Percentiles rank a stretch among this genome's conserved stretches.
phyloP scores from a whole-genome alignment of 1,284 basidiomycete genomes.

The Ceratobasidium sp. region DNA sequence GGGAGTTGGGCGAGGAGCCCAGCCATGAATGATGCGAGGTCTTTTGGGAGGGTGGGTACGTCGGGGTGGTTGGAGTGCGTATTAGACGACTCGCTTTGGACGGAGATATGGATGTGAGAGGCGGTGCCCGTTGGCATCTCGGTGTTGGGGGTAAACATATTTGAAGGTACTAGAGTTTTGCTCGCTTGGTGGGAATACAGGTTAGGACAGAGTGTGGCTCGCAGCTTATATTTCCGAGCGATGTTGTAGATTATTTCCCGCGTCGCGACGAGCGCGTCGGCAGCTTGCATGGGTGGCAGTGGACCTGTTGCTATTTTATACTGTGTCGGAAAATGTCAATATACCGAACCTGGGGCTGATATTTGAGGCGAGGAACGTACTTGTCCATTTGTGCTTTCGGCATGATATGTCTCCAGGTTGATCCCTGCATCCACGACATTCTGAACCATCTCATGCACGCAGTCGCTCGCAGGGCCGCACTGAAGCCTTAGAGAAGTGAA shows the following conservation, averaged over 20 bases:
- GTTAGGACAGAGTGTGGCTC: constrained; percentile 74
- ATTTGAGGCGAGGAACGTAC: constrained; percentile 53
- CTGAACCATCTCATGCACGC: constrained; percentile 68
- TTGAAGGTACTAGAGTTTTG: not conserved
- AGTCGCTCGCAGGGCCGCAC: constrained; percentile 51
- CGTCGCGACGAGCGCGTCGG: constrained; percentile 74
- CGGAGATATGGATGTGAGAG: constrained; percentile 73
- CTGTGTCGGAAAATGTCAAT: constrained; percentile 52
- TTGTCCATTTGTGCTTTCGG: constrained; percentile 79
- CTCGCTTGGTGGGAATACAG: constrained; percentile 63
- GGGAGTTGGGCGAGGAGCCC: constrained; percentile 70
- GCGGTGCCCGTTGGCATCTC: constrained; percentile 66
- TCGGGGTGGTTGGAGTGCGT: constrained; percentile 35
- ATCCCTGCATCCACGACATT: constrained; percentile 63
- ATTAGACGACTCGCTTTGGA: constrained; percentile 60
- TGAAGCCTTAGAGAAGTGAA: constrained; percentile 60
- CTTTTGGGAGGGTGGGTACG: constrained; percentile 53
- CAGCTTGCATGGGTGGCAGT: constrained; percentile 72
- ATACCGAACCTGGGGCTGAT: not conserved
- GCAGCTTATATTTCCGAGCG: constrained; percentile 72
- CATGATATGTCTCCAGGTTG: constrained; percentile 69
- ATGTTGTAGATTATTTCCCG: constrained; percentile 76
- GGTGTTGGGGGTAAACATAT: constrained; percentile 2
- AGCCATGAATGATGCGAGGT: constrained; percentile 63
- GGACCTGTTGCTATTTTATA: constrained; percentile 79